phyloP scores from a whole-genome alignment of 2,329 filamentous ascomycete species.

The Ambrosiella xylebori region DNA sequence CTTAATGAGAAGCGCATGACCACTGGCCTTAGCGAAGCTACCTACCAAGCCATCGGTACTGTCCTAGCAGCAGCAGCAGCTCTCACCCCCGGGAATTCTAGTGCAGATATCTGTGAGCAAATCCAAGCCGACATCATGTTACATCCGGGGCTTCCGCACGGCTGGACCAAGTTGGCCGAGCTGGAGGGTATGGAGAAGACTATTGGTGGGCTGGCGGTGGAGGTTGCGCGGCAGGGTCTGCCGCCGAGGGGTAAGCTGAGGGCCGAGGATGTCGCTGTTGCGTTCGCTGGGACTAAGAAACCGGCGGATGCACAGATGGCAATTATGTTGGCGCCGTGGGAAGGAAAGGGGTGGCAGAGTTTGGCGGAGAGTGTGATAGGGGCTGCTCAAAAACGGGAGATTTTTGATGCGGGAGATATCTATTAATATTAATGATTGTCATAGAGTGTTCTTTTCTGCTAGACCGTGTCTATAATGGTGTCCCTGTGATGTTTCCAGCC shows the following conservation, averaged over 20 bases:
- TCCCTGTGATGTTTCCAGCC: neutral
- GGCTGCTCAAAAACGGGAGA: neutral
- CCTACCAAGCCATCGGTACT: constrained; percentile 54
- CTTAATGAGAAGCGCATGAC: constrained; percentile 55
- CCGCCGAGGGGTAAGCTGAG: constrained; percentile 54
- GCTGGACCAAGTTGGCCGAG: constrained; percentile 61
- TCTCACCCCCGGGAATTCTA: constrained; percentile 30
- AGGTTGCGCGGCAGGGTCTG: constrained; percentile 54
- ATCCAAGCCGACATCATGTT: constrained; percentile 66
- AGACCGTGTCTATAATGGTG: neutral
- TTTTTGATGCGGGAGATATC: neutral
- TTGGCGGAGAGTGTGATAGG: constrained; percentile 25
- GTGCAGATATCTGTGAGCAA: constrained; percentile 41
- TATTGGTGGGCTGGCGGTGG: constrained; percentile 48
- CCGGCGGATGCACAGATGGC: constrained; percentile 60
- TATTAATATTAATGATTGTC: neutral
- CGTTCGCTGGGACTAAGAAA: constrained; percentile 57
- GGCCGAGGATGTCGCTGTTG: constrained; percentile 51
- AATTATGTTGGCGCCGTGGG: constrained; percentile 71
- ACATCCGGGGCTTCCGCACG: constrained; percentile 58
- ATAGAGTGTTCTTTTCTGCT: neutral
- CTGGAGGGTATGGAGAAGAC: constrained; percentile 42
- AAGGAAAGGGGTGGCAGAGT: constrained; percentile 43
- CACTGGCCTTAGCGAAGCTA: constrained; percentile 41
- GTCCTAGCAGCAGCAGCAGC: constrained; percentile 59